These are phyloP conservation scores for Xylaria sp. DNA, from an alignment of 2,329 filamentous ascomycete genomes.

Conservation along the genomic window DNA sequence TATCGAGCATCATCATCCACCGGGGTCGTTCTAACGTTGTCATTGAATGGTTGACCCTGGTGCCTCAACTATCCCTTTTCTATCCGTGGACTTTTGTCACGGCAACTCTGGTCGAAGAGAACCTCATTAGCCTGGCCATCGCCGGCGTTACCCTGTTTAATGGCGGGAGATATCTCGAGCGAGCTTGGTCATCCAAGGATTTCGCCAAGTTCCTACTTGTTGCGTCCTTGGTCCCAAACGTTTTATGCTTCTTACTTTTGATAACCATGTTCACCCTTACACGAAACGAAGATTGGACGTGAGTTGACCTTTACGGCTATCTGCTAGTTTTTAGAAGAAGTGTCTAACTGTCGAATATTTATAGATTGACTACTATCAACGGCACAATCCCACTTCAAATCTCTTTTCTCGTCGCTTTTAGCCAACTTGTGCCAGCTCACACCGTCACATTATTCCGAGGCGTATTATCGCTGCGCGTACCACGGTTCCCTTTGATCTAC, in stretches of 20 bases:
- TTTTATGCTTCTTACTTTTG: constrained; percentile 74
- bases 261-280: constrained; percentile 75
- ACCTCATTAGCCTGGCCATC: constrained; percentile 82
- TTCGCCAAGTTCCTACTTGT: constrained; percentile 89
- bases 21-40: constrained; percentile 68
- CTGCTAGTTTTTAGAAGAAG: background rate
- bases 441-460: constrained; percentile 93
- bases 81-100: constrained; percentile 94
- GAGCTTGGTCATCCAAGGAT: constrained; percentile 91
- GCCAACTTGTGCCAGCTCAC: constrained; percentile 95
- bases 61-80: constrained; percentile 80
- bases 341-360: constrained; percentile 26
- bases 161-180: constrained; percentile 91
- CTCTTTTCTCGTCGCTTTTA: constrained; percentile 94
- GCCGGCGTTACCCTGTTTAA: constrained; percentile 83
- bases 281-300: constrained; percentile 71
- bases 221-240: constrained; percentile 79
- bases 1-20: constrained; percentile 80
- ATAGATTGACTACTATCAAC: constrained; percentile 78
- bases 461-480: constrained; percentile 85
- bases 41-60: constrained; percentile 84
- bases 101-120: constrained; percentile 88
- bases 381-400: constrained; percentile 90
- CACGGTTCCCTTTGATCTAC: constrained; percentile 72
- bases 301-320: constrained; percentile 44